Evolutionary conservation across 179 eudicot genomes (phyloP).

Genomic region (Patellifolia procumbens): DNA sequence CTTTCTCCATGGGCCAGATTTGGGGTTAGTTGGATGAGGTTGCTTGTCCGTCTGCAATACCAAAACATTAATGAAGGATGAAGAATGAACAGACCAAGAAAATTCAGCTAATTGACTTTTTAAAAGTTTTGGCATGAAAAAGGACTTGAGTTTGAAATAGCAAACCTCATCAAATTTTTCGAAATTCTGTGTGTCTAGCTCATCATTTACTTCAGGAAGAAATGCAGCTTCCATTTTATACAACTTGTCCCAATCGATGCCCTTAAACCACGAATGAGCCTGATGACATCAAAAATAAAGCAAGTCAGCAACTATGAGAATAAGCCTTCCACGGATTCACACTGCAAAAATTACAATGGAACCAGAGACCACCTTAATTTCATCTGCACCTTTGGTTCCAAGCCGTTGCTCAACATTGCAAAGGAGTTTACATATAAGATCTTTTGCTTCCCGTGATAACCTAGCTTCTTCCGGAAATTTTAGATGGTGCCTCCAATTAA

Average conservation of each 20-base stretch:
- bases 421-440: constrained; percentile 76
- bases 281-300: constrained; percentile 25
- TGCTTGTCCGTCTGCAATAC: constrained; percentile 56
- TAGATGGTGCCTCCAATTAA: constrained; percentile 88
- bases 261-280: constrained; percentile 81
- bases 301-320: constrained; percentile 14
- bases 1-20: constrained; percentile 93
- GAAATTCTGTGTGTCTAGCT: constrained; percentile 89
- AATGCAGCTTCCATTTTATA: constrained; percentile 91
- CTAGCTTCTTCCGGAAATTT: constrained; percentile 95
- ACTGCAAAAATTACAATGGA: constrained; percentile 14
- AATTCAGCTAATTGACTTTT: constrained; percentile 26
- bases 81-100: background rate
- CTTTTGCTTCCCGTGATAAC: constrained; percentile 78
- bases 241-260: constrained; percentile 74
- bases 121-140: constrained; percentile 25
- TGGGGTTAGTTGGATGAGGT: constrained; percentile 46
- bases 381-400: constrained; percentile 85
- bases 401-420: constrained; percentile 84
- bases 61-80: background rate
- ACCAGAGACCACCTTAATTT: constrained; percentile 87
- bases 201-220: constrained; percentile 93
- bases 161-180: constrained; percentile 91
- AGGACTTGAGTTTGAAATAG: background rate
- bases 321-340: background rate